Conservation (phyloP, 208 protist species). For the Plasmodiophora brassicae region DNA sequence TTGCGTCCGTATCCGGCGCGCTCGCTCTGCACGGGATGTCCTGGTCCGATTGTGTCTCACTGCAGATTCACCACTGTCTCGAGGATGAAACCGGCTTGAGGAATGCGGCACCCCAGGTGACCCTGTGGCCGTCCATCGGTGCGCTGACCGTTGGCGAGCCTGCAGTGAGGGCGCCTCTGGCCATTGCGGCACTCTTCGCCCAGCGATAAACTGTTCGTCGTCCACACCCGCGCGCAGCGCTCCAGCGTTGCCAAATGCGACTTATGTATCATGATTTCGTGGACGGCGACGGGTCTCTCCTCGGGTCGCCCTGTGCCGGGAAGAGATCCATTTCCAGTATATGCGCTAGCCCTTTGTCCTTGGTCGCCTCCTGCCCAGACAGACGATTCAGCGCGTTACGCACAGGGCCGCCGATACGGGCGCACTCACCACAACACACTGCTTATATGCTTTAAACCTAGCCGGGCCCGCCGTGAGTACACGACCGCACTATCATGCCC, state of each 20-base stretch:
- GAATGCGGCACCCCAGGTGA: too few species aligned
- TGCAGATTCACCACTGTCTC: too few species aligned
- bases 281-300: background rate
- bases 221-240: background rate
- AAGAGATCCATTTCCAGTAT: background rate
- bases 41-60: too few species aligned
- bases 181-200: background rate
- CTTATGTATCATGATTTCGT: too few species aligned
- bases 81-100: too few species aligned
- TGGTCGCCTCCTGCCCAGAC: conserved; percentile 4
- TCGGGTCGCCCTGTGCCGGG: background rate
- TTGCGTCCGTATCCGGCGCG: background rate
- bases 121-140: too few species aligned
- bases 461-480: too few species aligned
- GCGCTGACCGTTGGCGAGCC: background rate
- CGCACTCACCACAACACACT: background rate
- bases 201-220: background rate
- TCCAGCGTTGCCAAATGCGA: background rate
- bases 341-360: background rate
- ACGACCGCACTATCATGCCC: too few species aligned
- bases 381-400: background rate
- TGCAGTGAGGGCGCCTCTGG: background rate
- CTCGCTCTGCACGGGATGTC: too few species aligned
- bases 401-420: background rate
- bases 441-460: conserved; percentile 11